These are phyloP conservation scores for Nothophytophthora sp. DNA, from an alignment of 352 stramenopile genomes.

Conservation along the genomic window DNA sequence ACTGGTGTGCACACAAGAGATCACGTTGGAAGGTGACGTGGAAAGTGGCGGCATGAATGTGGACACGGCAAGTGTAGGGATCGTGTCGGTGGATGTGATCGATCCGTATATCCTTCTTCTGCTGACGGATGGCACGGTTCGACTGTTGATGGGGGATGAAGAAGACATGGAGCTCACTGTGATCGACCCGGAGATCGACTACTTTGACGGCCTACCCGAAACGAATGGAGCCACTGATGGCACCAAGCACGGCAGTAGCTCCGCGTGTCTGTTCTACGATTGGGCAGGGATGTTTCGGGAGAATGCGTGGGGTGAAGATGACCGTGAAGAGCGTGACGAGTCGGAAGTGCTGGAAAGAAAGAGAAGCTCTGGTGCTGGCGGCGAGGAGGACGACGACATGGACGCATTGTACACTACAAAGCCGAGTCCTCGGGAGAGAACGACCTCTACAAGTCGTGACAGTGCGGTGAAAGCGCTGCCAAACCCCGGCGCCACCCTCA, in stretches of 20 bases:
- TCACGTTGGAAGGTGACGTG: constrained; percentile 78
- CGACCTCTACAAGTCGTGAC: constrained; percentile 9
- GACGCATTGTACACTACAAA: constrained; percentile 65
- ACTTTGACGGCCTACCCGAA: constrained; percentile 33
- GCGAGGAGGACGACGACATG: constrained; percentile 74
- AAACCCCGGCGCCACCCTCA: constrained; percentile 11
- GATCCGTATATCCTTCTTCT: constrained; percentile 85
- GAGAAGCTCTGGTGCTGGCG: constrained; percentile 8
- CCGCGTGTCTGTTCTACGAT: constrained; percentile 83
- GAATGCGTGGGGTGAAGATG: constrained; percentile 58
- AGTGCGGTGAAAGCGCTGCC: constrained; percentile 5
- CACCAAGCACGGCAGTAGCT: constrained; percentile 48
- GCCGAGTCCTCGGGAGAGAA: constrained; percentile 32
- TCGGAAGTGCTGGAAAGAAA: constrained; percentile 12
- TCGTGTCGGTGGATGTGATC: constrained; percentile 83
- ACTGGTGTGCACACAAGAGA: constrained; percentile 82
- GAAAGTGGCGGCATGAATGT: constrained; percentile 87
- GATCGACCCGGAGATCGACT: constrained; percentile 71
- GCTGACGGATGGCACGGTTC: constrained; percentile 79
- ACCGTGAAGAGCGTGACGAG: constrained; percentile 33
- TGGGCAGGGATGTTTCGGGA: constrained; percentile 82
- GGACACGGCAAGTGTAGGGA: constrained; percentile 64
- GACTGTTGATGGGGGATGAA: constrained; percentile 79
- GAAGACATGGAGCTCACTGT: constrained; percentile 84
- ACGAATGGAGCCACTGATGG: constrained; percentile 29